phyloP scores from a whole-genome alignment of 148 eudicot genomes.

The Camellia sinensis region DNA sequence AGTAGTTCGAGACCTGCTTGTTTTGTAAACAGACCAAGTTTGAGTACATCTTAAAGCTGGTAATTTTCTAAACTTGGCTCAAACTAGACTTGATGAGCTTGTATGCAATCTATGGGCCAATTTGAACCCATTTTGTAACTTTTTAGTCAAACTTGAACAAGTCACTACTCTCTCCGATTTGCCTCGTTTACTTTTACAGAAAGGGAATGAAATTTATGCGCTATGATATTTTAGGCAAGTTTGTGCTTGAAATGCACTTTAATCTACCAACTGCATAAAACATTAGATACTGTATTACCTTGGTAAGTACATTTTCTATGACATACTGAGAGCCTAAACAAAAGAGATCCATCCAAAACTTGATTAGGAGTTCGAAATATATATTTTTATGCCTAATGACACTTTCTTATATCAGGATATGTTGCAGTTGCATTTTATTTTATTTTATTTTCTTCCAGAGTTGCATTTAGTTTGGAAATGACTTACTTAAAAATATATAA shows the following conservation, averaged over 20 bases:
- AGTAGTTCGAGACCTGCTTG: too few species aligned
- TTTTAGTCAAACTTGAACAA: too few species aligned
- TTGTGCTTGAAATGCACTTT: background rate
- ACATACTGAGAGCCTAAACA: background rate
- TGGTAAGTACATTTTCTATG: background rate
- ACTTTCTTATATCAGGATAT: background rate
- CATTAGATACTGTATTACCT: background rate
- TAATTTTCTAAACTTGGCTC: too few species aligned
- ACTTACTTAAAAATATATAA: background rate
- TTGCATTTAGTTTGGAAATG: background rate
- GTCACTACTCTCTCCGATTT: too few species aligned
- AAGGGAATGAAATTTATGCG: too few species aligned
- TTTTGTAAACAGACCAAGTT: too few species aligned
- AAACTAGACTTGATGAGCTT: too few species aligned
- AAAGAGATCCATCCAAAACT: slow-evolving; percentile 1
- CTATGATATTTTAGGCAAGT: too few species aligned
- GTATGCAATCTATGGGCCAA: too few species aligned
- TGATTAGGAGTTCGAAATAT: background rate
- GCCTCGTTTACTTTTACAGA: too few species aligned
- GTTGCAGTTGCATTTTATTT: background rate
- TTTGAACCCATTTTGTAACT: too few species aligned
- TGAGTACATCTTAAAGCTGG: too few species aligned
- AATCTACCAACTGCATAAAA: background rate
- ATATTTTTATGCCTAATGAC: background rate
- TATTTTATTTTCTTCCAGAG: background rate